Base-by-base conservation (phyloP, 306 rosid species). In the Gillenia trifoliata region DNA sequence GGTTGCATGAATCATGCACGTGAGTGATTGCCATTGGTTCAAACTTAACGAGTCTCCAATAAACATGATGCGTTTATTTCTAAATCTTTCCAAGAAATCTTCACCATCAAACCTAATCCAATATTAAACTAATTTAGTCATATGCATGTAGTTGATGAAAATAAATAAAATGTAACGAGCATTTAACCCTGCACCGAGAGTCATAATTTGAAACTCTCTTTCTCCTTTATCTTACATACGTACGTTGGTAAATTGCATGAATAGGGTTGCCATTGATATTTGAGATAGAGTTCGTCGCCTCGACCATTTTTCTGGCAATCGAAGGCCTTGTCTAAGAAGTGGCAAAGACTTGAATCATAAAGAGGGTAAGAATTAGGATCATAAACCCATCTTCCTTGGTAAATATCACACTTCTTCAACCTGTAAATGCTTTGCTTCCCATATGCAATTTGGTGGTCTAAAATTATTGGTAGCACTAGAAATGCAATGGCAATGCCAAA, bases 31-130 rank as follows among this genome's bases (percentile, higher is more conserved):
- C 81, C 85, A 84, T 16, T 80, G 87, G 13, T 78, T 84, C 67
- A 77, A 66, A 80, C 83, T 80, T 36, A 84, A 4, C 16, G 85
- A 84, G 60, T 84, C 85, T 36, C 85, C 87, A 33, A 80, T 52
- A 34, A 84, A 84, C 70, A 74, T 26, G n/a, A 84, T 65, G 41
- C 54, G 41, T 40, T 81, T 84, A 11, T 47, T 41, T 36, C 69
- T 71, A 5, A 57, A 77, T 30, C 64, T 84, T 74, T 71, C 61
- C 76, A 84, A 56, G 26, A 81, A 80, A 59, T 66, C 30, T 54
- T 10, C 28, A 1, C 54, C 78, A 43, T 25, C 70, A 63, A 84
- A 80, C 38, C 88, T 84, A 73, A 5, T 11, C 2, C 33, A 16
- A 36, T 36, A 7, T 16, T 4, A 10, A 13, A 6, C 17, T 45